Base-by-base conservation (phyloP, 1,284 basidiomycete genomes). In the Ceratobasidium papillatum region DNA sequence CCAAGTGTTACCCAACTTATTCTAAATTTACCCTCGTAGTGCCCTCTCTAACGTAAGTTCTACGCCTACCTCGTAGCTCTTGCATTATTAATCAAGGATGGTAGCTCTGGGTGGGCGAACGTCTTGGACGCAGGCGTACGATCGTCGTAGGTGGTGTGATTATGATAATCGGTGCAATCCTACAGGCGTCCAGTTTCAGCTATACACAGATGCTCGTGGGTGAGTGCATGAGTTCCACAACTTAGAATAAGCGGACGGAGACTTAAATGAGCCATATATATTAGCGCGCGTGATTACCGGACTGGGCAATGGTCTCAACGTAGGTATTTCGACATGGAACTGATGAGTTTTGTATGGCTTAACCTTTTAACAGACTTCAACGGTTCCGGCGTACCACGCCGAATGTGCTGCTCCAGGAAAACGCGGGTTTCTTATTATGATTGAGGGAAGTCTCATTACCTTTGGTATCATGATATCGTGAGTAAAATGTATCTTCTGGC, bases 401-500 rank as follows among this genome's bases (percentile, higher is more conserved):
- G 91, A 92, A 79, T 88, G 88, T 76, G 88, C 89, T 1, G 86
- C 87, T 8, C 86, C 90, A 1, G 83, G 86, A 45, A 86, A 86
- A 77, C 83, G 91, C 75, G 90, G 91, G 25, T 86, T 87, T 75
- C 84, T 90, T 74, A 91, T 91, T 56, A 89, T 90, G 85, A 83
- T 91, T 54, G 90, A 91, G 81, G 89, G 90, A 3, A 87, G 86
- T 78, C 82, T 92, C 1, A 91, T 92, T 74, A 88, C 89, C 1
- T 89, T 90, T 78, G 91, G 91, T 75, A 87, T 91, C 78, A 91
- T 90, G 87, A 81, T 91, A 75, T 87, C 88, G 86, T 89, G 77
- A 82, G 87, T 86, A 19, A 3, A 51, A n/a, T 56, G 30, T 14
- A n/a, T n/a, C n/a, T n/a, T n/a, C n/a, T n/a, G n/a, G n/a, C n/a